Conservation (phyloP, 1,284 basidiomycete genomes). For the Papiliotrema nemorosa region DNA sequence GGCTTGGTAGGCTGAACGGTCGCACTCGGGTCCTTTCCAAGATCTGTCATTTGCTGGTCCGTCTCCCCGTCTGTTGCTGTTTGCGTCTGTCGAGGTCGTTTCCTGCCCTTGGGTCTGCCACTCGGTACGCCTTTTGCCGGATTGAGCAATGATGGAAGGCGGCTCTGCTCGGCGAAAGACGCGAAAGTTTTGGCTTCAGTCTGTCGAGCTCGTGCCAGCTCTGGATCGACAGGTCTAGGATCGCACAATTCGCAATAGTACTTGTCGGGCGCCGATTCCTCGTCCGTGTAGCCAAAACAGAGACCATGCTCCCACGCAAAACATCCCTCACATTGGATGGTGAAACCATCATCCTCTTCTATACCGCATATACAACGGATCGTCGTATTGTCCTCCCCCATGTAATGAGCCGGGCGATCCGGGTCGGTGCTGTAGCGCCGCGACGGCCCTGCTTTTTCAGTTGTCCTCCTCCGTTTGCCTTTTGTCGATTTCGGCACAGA, state of each 20-base stretch:
- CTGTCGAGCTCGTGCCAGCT: slow-evolving; percentile 25
- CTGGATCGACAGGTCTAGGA: slow-evolving; percentile 35
- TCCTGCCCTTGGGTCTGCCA: slow-evolving; percentile 3
- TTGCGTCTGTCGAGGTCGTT: slow-evolving; percentile 1
- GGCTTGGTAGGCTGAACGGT: slow-evolving; percentile 26
- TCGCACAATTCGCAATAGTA: slow-evolving; percentile 48
- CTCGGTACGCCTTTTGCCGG: slow-evolving; percentile 10
- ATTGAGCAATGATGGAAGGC: background rate
- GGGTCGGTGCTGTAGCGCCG: slow-evolving; percentile 16
- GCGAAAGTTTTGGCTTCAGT: slow-evolving; percentile 3
- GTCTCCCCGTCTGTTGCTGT: slow-evolving; percentile 14
- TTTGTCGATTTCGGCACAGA: slow-evolving; percentile 18
- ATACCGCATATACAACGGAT: slow-evolving; percentile 50
- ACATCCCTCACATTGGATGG: slow-evolving; percentile 86
- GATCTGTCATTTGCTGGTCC: slow-evolving; percentile 12
- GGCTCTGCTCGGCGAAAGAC: background rate
- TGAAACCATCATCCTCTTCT: slow-evolving; percentile 79
- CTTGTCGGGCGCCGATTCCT: slow-evolving; percentile 64
- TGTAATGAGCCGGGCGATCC: slow-evolving; percentile 35
- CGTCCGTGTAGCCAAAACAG: slow-evolving; percentile 71
- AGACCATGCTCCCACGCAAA: slow-evolving; percentile 85
- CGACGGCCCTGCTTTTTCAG: slow-evolving; percentile 31
- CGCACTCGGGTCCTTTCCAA: slow-evolving; percentile 23
- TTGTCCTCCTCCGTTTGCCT: slow-evolving; percentile 38
- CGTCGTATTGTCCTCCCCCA: slow-evolving; percentile 46